Conservation (phyloP, 176 grass and related monocot genomes). For the Cenchrus purpureus region DNA sequence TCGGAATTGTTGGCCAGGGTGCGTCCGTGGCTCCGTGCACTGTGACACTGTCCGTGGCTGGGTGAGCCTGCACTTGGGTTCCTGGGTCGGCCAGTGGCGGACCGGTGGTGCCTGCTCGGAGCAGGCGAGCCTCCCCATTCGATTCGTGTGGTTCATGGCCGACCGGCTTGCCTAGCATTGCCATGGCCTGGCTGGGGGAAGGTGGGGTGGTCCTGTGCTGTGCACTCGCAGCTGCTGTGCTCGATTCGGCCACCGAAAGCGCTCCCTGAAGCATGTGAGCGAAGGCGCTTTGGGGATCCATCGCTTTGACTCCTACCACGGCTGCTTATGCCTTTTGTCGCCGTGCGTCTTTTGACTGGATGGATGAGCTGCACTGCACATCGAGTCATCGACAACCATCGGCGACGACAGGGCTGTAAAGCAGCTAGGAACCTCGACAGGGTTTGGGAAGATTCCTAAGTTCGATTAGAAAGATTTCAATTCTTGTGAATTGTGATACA, state of each 20-base stretch:
- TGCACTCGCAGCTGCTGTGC: slow-evolving; percentile 5
- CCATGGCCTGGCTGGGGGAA: not conserved
- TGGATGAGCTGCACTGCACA: not conserved
- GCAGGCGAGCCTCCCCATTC: not conserved
- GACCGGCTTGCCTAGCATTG: not conserved
- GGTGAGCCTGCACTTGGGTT: not conserved
- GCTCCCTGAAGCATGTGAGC: too few species aligned
- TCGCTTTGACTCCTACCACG: too few species aligned
- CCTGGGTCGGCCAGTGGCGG: not conserved
- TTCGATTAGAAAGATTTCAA: not conserved
- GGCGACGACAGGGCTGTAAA: not conserved
- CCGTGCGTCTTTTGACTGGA: slow-evolving; percentile 15
- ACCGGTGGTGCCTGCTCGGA: not conserved
- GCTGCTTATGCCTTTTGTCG: slow-evolving; percentile 7
- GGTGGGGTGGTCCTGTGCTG: slow-evolving; percentile 17
- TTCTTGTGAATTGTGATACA: not conserved
- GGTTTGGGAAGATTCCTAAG: not conserved
- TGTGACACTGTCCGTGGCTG: not conserved
- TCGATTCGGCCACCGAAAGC: too few species aligned
- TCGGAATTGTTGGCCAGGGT: slow-evolving; percentile 29
- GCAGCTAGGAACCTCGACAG: too few species aligned
- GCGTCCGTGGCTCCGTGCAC: not conserved
- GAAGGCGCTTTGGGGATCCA: too few species aligned
- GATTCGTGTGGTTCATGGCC: slow-evolving; percentile 24
- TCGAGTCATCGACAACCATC: not conserved